A percentile compares a stretch with the other conserved stretches of the same genome.
Evolutionary conservation across 2,329 filamentous ascomycete genomes (phyloP).

Genomic region (Fusarium clavum): DNA sequence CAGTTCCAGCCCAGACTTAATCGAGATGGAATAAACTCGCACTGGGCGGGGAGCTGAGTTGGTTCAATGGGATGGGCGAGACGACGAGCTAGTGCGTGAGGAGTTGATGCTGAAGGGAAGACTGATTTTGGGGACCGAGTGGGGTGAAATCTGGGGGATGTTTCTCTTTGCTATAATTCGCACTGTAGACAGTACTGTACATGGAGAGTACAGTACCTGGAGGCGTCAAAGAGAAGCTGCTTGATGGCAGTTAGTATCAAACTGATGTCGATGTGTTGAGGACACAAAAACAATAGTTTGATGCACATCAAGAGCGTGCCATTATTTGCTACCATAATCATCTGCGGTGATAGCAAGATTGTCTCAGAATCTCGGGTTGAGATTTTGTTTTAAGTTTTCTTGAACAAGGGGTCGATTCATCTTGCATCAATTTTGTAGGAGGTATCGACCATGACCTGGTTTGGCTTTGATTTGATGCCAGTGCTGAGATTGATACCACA

Average conservation of each 20-base stretch:
- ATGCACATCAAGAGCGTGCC: conserved; percentile 20
- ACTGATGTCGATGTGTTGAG: conserved; percentile 12
- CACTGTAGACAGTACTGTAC: neutral
- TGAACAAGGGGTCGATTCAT: conserved; percentile 15
- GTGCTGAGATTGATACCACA: neutral
- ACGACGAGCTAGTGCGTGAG: neutral
- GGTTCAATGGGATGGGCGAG: conserved; percentile 12
- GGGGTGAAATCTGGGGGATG: conserved; percentile 32
- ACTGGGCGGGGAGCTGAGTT: conserved; percentile 43
- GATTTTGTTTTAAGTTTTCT: conserved; percentile 19
- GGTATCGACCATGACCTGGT: neutral
- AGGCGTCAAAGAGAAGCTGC: neutral
- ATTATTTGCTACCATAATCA: neutral
- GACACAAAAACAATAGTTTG: conserved; percentile 34
- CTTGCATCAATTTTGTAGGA: conserved; percentile 32
- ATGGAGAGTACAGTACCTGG: neutral
- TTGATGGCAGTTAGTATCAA: conserved; percentile 17
- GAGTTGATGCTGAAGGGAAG: conserved; percentile 10
- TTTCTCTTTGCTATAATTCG: neutral
- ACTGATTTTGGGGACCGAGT: conserved; percentile 19
- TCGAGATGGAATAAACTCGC: conserved; percentile 40
- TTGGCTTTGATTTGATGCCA: neutral
- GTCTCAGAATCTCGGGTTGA: conserved; percentile 25
- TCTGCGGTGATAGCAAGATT: conserved; percentile 19
- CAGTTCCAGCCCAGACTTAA: conserved; percentile 27